These are phyloP conservation scores for Botrytis byssoidea DNA, from an alignment of 2,329 filamentous ascomycete species.

Conservation along the genomic window DNA sequence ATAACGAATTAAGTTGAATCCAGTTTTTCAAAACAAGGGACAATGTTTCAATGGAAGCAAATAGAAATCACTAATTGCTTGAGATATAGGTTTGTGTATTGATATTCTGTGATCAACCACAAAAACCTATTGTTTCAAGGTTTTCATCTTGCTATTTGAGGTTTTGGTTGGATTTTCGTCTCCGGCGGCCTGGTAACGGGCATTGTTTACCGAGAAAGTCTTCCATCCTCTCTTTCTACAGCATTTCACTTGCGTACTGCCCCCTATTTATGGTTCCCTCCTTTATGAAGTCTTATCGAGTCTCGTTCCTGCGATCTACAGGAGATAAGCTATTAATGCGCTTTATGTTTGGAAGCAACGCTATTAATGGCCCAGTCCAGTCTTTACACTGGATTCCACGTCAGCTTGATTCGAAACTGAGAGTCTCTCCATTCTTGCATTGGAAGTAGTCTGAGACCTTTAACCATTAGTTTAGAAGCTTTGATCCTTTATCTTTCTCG, in stretches of 20 bases:
- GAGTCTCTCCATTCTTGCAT: background rate
- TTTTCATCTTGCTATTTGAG: background rate
- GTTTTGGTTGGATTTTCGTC: background rate
- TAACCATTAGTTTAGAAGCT: background rate
- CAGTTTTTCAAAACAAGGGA: background rate
- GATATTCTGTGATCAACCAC: background rate
- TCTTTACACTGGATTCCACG: background rate
- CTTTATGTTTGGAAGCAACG: background rate
- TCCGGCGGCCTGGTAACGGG: background rate
- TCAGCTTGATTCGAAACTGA: background rate
- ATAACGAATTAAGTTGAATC: background rate
- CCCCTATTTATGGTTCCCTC: background rate
- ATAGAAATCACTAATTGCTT: background rate
- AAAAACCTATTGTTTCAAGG: background rate
- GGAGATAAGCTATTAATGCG: background rate
- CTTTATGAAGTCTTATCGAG: background rate
- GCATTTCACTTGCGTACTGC: background rate
- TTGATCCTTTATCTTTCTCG: background rate
- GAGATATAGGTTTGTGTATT: background rate
- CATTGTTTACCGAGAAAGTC: background rate
- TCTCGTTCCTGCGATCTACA: background rate
- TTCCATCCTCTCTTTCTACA: background rate
- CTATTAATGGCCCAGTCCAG: background rate
- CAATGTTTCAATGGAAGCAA: background rate
- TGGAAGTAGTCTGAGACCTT: background rate